Conservation (phyloP, 2,329 filamentous ascomycete species). For the Alternaria tenuissima region DNA sequence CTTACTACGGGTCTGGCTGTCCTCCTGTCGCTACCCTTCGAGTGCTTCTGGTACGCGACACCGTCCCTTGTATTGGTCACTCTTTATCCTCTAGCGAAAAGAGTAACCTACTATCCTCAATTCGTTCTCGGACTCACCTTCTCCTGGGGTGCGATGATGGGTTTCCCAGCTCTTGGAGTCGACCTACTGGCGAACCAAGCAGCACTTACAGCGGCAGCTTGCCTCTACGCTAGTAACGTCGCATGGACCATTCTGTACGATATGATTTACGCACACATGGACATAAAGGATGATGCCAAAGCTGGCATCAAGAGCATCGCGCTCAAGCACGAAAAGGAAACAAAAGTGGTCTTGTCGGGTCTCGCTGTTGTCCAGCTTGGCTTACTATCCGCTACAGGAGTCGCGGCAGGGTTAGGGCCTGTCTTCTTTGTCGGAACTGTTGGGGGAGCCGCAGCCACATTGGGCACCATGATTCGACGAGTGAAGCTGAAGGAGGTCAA, state of each 20-base stretch:
- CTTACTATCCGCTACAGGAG: slow-evolving; percentile 74
- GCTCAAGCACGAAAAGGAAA: slow-evolving; percentile 77
- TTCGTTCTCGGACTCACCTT: slow-evolving; percentile 84
- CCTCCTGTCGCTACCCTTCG: slow-evolving; percentile 76
- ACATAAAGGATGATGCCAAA: slow-evolving; percentile 84
- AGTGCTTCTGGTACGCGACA: slow-evolving; percentile 79
- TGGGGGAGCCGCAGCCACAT: slow-evolving; percentile 63
- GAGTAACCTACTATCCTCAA: slow-evolving; percentile 88
- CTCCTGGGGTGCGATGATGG: slow-evolving; percentile 89
- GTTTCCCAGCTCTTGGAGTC: slow-evolving; percentile 82
- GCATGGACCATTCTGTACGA: slow-evolving; percentile 91
- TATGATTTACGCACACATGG: slow-evolving; percentile 94
- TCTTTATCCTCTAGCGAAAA: slow-evolving; percentile 82
- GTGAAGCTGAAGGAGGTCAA: slow-evolving; percentile 65
- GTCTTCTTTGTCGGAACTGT: slow-evolving; percentile 67
- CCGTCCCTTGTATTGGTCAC: slow-evolving; percentile 78
- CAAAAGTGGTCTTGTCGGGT: slow-evolving; percentile 76
- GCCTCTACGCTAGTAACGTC: slow-evolving; percentile 79
- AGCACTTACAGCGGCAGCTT: slow-evolving; percentile 71
- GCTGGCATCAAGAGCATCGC: slow-evolving; percentile 91
- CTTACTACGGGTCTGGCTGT: slow-evolving; percentile 76
- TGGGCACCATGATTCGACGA: slow-evolving; percentile 67
- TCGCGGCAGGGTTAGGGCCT: slow-evolving; percentile 66
- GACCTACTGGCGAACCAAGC: slow-evolving; percentile 72
- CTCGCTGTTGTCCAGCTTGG: slow-evolving; percentile 74